phyloP scores from a whole-genome alignment of 805 yeast genomes.

The Ogataea nakhonphanomensis region DNA sequence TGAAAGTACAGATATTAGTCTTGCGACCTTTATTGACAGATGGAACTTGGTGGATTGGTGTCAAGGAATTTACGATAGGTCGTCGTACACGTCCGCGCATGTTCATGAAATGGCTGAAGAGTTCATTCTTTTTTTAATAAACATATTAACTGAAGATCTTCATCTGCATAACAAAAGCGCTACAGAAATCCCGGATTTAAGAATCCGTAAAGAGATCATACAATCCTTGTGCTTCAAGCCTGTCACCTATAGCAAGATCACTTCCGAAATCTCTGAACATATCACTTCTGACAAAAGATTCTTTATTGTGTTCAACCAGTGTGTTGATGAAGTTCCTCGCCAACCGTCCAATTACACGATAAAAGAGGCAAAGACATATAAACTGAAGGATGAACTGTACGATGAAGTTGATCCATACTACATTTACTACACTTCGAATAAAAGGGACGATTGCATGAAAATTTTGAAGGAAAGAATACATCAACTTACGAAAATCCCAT shows the following conservation, averaged over 20 bases:
- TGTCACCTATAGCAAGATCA: slow-evolving; percentile 65
- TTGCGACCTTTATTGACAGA: slow-evolving; percentile 57
- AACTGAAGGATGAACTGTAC: slow-evolving; percentile 54
- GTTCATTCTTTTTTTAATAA: slow-evolving; percentile 63
- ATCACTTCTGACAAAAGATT: slow-evolving; percentile 69
- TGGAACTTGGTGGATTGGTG: slow-evolving; percentile 67
- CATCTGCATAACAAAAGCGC: slow-evolving; percentile 50
- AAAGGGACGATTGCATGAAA: slow-evolving; percentile 78
- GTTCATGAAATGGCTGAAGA: slow-evolving; percentile 65
- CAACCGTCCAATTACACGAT: slow-evolving; percentile 34
- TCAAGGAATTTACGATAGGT: slow-evolving; percentile 39
- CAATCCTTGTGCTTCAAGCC: slow-evolving; percentile 80
- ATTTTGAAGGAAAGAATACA: slow-evolving; percentile 51
- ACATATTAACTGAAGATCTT: slow-evolving; percentile 62
- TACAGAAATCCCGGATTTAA: slow-evolving; percentile 44
- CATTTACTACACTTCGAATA: slow-evolving; percentile 71
- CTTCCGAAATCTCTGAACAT: slow-evolving; percentile 71
- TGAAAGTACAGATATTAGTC: slow-evolving; percentile 50
- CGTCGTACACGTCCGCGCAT: slow-evolving; percentile 37
- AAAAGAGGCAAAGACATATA: slow-evolving; percentile 61
- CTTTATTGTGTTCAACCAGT: slow-evolving; percentile 52
- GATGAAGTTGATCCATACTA: slow-evolving; percentile 76
- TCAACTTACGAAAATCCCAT: slow-evolving; percentile 33
- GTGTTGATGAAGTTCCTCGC: slow-evolving; percentile 56
- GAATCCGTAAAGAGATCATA: slow-evolving; percentile 67